Conservation (phyloP, 1,284 basidiomycete species). For the Boletus subluridellus region DNA sequence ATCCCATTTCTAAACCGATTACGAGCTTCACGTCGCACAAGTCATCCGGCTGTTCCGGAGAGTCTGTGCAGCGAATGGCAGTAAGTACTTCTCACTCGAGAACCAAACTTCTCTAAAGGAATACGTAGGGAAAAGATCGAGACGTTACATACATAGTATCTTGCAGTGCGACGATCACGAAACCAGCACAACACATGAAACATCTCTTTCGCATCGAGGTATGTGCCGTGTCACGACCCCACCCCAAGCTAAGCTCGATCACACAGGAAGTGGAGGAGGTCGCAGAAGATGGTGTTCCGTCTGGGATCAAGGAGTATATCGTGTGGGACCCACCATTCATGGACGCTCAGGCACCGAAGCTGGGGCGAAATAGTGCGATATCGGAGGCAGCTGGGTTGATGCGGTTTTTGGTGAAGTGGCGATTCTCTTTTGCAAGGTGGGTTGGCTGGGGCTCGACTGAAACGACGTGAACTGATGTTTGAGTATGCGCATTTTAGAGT, state of each 20-base stretch:
- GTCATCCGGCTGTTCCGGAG: conserved; percentile 74
- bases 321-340: conserved; percentile 74
- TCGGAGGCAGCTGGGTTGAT: conserved; percentile 74
- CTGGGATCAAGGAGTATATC: conserved; percentile 74
- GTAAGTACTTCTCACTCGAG: conserved; percentile 42
- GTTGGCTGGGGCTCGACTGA: not conserved
- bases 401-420: conserved; percentile 77
- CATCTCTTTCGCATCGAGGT: too few species aligned
- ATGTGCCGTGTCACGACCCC: too few species aligned
- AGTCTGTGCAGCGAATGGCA: conserved; percentile 81
- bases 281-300: conserved; percentile 80
- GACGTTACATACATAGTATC: conserved; percentile 11
- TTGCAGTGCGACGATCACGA: too few species aligned
- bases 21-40: conserved; percentile 61
- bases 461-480: not conserved
- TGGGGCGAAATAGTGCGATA: conserved; percentile 59
- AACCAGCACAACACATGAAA: too few species aligned
- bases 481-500: conserved; percentile 43
- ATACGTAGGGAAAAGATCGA: conserved; percentile 43
- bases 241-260: too few species aligned
- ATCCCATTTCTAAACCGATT: not conserved
- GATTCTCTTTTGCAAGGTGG: conserved; percentile 49
- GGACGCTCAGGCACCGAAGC: conserved; percentile 53
- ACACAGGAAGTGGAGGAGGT: conserved; percentile 46
- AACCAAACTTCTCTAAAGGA: not conserved